Evolutionary conservation across 140 eudicot genomes (phyloP).

Genomic region (Cichorium intybus): DNA sequence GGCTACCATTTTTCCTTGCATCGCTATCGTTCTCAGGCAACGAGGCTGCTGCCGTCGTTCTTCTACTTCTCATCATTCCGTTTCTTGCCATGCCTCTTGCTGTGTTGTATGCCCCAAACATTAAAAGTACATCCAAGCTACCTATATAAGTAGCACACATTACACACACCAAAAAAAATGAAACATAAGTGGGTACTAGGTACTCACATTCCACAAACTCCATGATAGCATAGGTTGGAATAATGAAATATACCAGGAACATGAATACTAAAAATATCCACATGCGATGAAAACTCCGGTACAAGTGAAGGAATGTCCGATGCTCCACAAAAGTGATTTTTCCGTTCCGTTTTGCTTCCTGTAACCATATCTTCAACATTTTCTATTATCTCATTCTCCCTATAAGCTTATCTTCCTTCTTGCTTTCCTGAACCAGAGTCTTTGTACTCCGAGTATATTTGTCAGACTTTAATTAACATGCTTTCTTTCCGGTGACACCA

Average conservation of each 20-base stretch:
- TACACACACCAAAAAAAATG: slow-evolving; percentile 6
- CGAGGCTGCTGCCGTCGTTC: no score
- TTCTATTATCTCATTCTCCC: no score
- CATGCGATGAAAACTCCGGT: slow-evolving; percentile 96
- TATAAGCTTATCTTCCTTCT: no score
- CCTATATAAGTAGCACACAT: slow-evolving; percentile 40
- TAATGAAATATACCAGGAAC: slow-evolving; percentile 69
- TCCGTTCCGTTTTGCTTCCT: no score
- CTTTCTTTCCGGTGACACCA: no score
- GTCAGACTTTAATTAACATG: no score
- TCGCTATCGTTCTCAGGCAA: no score
- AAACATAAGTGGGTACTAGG: neutral
- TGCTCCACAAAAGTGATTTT: slow-evolving; percentile 95
- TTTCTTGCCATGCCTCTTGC: slow-evolving; percentile 97
- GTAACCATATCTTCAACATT: no score
- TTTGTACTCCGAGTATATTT: no score
- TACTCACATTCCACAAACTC: slow-evolving; percentile 82
- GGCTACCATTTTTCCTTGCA: no score
- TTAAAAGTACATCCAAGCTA: slow-evolving; percentile 80
- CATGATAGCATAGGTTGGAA: slow-evolving; percentile 83
- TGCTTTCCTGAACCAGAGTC: no score
- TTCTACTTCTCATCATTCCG: no score
- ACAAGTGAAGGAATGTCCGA: slow-evolving; percentile 89
- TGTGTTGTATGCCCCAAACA: slow-evolving; percentile 95
- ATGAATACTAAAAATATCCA: slow-evolving; percentile 90